Conservation (phyloP, 169 alveolate genomes). For the Blepharisma undulans region DNA sequence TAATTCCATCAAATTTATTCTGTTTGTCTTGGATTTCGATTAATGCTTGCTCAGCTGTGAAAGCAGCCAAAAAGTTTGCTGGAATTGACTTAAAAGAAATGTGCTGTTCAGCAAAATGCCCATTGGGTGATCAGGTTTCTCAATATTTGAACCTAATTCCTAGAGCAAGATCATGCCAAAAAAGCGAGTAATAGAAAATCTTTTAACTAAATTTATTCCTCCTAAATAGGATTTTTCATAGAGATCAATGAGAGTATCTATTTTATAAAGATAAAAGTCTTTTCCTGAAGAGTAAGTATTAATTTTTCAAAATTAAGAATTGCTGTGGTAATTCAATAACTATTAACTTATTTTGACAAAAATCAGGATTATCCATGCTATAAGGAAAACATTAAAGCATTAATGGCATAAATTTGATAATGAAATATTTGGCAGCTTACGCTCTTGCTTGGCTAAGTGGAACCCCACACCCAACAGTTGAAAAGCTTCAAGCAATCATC, state of each 20-base stretch:
- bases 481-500: not conserved
- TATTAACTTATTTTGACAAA: not conserved
- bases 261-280: too few relatives aligned
- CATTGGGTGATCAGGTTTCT: not conserved
- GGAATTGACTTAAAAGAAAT: not conserved
- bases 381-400: not conserved
- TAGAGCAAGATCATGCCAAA: not conserved
- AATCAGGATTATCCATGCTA: not conserved
- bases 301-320: too few relatives aligned
- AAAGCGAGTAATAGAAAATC: not conserved
- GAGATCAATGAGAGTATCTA: too few relatives aligned
- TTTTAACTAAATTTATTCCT: not conserved
- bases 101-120: not conserved
- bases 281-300: too few relatives aligned
- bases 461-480: constrained; percentile 19
- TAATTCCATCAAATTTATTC: not conserved
- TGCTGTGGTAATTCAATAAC: too few relatives aligned
- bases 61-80: not conserved
- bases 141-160: not conserved
- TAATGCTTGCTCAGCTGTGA: not conserved
- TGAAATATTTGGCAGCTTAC: constrained; percentile 47
- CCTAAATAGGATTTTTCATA: too few relatives aligned
- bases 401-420: constrained; percentile 22
- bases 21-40: not conserved
- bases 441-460: constrained; percentile 42